Evolutionary conservation across 225 moss, liverwort and hornwort genomes (phyloP), one percentile per base, ranked within the genome.

Genomic region (Physcomitrium patens): DNA sequence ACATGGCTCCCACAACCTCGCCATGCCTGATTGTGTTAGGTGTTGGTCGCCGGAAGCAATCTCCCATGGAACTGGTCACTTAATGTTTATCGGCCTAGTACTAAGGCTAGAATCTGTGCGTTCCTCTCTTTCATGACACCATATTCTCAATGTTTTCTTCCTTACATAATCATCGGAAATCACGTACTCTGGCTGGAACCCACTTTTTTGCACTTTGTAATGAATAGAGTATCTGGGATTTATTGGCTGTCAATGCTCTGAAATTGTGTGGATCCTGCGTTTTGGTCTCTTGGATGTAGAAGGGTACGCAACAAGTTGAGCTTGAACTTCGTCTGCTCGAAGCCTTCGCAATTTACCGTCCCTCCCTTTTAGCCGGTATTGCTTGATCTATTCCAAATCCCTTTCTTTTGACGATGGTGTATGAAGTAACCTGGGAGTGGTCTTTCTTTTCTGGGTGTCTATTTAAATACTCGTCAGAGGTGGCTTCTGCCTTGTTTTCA

Each of bases 261-360:
- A 41, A 52, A 44, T 23, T 60, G 67, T 49, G 72, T 26, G 78
- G 3, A 0, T 16, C 26, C 63, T 51, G 45, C 77, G 42, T 63
- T 60, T 48, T 58, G 57, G 23, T 37, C 41, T 68, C 23, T 28
- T 82, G 68, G 68, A 49, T 76, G 76, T 63, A 51, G 65, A 83
- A 90, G 83, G 93, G 85, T 49, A 31, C 86, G 74, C 83, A 91
- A 60, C 89, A 91, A 69, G 93, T 93, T 56, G 93, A 95, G 82
- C 82, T 95, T 74, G 95, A 95, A 47, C 80, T 93, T 51, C 84
- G 83, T 69, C 87, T 95, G 12, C 84, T 95, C 48, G 93, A 95
- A 81, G 95, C 93, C n/a, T 77, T 95, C 56, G 91, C 91, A 77
- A 90, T 86, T 31, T 95, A 95, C 80, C 95, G 90, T 58, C 95